phyloP scores from a whole-genome alignment of 2,329 filamentous ascomycete genomes.

The Dryadomyces quercivorus region DNA sequence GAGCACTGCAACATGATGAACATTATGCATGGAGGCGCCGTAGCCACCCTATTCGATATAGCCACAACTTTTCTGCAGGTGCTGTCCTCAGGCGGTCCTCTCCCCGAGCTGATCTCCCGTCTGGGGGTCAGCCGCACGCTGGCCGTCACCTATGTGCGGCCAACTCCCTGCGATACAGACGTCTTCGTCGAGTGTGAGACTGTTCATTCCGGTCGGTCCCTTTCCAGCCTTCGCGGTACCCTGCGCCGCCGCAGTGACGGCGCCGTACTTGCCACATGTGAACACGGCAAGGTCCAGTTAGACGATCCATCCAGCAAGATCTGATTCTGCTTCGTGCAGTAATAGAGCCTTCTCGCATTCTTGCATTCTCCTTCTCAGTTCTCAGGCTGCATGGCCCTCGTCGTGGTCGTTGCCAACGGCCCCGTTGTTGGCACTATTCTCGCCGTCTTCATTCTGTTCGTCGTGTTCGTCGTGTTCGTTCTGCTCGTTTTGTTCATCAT shows the following conservation, averaged over 20 bases:
- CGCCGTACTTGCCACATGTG: conserved; percentile 41
- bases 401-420: neutral
- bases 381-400: neutral
- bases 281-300: conserved; percentile 51
- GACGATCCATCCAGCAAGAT: neutral
- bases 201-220: conserved; percentile 40
- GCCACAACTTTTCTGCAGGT: conserved; percentile 48
- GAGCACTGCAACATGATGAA: conserved; percentile 39
- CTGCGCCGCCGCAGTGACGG: conserved; percentile 42
- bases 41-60: conserved; percentile 55
- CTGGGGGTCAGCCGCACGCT: conserved; percentile 55
- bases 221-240: conserved; percentile 40
- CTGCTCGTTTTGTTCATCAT: neutral
- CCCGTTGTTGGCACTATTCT: neutral
- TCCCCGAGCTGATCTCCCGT: conserved; percentile 39
- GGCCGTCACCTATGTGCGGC: conserved; percentile 54
- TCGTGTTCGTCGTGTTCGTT: neutral
- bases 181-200: conserved; percentile 44
- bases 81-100: conserved; percentile 38
- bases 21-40: conserved; percentile 51
- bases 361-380: too few relatives aligned
- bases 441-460: neutral
- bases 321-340: neutral
- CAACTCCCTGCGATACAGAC: conserved; percentile 38
- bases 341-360: neutral